Percentiles rank a stretch among this genome's conserved stretches.
These are phyloP conservation scores for Venturia effusa DNA, from an alignment of 2,329 filamentous ascomycete species.

Conservation along the genomic window DNA sequence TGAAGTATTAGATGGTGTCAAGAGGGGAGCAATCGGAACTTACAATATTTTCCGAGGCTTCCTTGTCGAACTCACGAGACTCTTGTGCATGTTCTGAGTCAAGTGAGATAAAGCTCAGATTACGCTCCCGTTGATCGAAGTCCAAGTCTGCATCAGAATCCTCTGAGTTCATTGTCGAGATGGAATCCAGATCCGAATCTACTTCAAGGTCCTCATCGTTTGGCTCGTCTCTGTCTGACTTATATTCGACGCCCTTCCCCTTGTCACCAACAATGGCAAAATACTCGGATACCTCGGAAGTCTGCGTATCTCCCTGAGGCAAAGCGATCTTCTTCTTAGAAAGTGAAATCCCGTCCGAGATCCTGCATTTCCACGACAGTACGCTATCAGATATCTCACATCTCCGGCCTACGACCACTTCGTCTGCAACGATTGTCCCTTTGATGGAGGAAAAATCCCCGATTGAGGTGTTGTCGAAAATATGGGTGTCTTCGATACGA, in stretches of 20 bases:
- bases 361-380: constrained; percentile 65
- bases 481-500: constrained; percentile 63
- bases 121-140: constrained; percentile 36
- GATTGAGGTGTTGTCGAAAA: constrained; percentile 78
- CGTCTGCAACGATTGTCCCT: constrained; percentile 66
- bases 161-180: constrained; percentile 49
- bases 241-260: constrained; percentile 51
- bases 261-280: constrained; percentile 43
- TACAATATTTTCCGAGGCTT: constrained; percentile 67
- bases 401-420: constrained; percentile 58
- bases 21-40: background rate
- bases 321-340: constrained; percentile 30
- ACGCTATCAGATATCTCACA: constrained; percentile 61
- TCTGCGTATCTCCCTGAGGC: constrained; percentile 35
- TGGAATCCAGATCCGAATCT: constrained; percentile 41
- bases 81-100: constrained; percentile 42
- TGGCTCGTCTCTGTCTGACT: constrained; percentile 39
- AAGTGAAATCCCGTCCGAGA: constrained; percentile 50
- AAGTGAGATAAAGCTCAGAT: constrained; percentile 63
- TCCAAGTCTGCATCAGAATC: constrained; percentile 35
- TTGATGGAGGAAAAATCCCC: constrained; percentile 62
- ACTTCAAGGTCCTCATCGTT: constrained; percentile 14
- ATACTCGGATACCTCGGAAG: constrained; percentile 35
- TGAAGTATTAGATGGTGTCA: background rate
- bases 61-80: constrained; percentile 61